Base-by-base conservation (phyloP, 2,329 filamentous ascomycete species). In the Ambrosiella cleistominuta region DNA sequence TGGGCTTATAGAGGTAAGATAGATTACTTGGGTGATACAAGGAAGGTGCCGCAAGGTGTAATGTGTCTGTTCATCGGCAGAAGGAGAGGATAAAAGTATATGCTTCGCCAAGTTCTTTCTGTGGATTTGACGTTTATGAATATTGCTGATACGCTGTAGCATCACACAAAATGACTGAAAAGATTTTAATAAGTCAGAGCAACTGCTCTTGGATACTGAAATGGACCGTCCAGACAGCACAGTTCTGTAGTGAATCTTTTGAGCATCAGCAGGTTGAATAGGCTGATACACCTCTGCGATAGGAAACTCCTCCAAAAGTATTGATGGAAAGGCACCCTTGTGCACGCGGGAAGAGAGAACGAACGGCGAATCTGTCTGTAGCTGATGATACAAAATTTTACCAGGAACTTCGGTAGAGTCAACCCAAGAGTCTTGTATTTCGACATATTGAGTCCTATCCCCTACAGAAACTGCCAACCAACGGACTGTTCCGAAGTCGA, bases 351-450 rank as follows among this genome's bases (percentile, higher is more conserved):
- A 27, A 27, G 27, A 27, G 27, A 27, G 27, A 27, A 27, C 27
- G 27, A 27, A 27, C 27, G 27, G 27, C 27, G 27, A 27, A 5
- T 27, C 4, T 27, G 27, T 42, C 2, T 15, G 27, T 8, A 54
- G 8, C 9, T 4, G 9, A 19, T 8, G 19, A 11, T 35, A 27
- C 11, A 54, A 11, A 8, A 40, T 17, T 13, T 42, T 15, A 13
- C 35, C 52, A 44, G 15, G 17, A 17, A 37, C 7, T 9, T 54
- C 37, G 17, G 27, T 12, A 2, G 38, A 15, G 38, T 54, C 13
- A 39, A 44, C 5, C 52, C 52, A 54, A 11, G 52, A 40, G 15
- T 54, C 52, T 39, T 54, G 52, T 6, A 54, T 54, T 13, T 54
- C 52, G 15, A 54, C 15, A 40, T 15, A 19, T 42, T 27, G 12